A percentile compares a stretch with the other conserved stretches of the same genome.
Conservation (phyloP, 2,329 filamentous ascomycete species). For the Fusarium transvaalense region DNA sequence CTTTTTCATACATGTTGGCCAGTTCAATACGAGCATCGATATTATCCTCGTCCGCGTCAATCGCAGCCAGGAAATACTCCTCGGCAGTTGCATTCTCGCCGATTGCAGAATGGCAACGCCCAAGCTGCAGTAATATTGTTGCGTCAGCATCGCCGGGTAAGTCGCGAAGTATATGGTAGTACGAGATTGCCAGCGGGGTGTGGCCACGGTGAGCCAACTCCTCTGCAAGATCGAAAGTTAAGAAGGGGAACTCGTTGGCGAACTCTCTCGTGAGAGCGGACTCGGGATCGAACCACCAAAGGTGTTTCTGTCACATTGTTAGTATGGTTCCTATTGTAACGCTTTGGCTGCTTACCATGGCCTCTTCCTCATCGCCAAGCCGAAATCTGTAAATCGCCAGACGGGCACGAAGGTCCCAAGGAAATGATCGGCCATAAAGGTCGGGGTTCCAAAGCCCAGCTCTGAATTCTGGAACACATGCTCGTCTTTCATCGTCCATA, state of each 20-base stretch:
- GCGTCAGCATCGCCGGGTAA: conserved; percentile 64
- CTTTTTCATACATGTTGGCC: conserved; percentile 85
- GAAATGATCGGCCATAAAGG: conserved; percentile 79
- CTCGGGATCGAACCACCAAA: conserved; percentile 77
- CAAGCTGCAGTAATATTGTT: conserved; percentile 67
- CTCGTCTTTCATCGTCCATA: conserved; percentile 75
- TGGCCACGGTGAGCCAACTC: conserved; percentile 55
- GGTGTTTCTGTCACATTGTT: conserved; percentile 65
- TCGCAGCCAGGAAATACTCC: conserved; percentile 79
- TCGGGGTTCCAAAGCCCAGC: conserved; percentile 64
- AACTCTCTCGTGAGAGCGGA: conserved; percentile 59
- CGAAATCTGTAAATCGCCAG: conserved; percentile 86
- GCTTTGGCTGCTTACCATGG: conserved; percentile 68
- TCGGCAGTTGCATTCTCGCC: conserved; percentile 77
- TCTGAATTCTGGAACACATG: conserved; percentile 70
- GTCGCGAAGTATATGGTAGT: conserved; percentile 67
- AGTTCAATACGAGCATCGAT: conserved; percentile 83
- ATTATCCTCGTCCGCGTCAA: conserved; percentile 77
- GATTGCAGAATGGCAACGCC: conserved; percentile 75
- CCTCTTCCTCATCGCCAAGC: conserved; percentile 76
- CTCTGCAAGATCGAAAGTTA: conserved; percentile 77
- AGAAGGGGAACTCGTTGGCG: conserved; percentile 77
- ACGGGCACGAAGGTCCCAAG: conserved; percentile 85
- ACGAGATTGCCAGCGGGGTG: conserved; percentile 61
- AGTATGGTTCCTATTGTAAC: conserved; percentile 16